A percentile compares a stretch with the other conserved stretches of the same genome.
phyloP scores from a whole-genome alignment of 2,329 filamentous ascomycete species.

The Aureobasidium mangrovei region DNA sequence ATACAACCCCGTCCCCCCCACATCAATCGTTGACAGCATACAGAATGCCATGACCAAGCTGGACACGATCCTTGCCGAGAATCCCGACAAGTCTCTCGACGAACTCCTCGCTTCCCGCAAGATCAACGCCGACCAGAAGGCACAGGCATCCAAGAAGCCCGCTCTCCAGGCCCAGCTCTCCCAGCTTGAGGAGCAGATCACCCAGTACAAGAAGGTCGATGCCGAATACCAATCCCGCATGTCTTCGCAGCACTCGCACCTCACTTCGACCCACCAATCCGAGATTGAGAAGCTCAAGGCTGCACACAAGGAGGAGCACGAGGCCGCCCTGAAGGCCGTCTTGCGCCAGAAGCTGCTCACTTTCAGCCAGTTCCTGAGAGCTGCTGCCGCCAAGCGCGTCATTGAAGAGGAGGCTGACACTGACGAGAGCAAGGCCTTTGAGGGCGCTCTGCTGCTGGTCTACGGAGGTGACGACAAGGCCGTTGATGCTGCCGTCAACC shows the following conservation, averaged over 20 bases:
- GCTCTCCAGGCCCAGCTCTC: constrained; percentile 57
- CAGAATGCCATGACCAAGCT: constrained; percentile 65
- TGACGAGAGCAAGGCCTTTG: constrained; percentile 72
- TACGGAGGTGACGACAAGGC: constrained; percentile 70
- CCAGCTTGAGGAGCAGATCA: constrained; percentile 65
- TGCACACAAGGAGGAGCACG: constrained; percentile 46
- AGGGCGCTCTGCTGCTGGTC: constrained; percentile 68
- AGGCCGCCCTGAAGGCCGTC: constrained; percentile 38
- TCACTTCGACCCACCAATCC: constrained; percentile 47
- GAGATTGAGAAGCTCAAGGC: constrained; percentile 49
- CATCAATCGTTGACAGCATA: neutral
- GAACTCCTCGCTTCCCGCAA: constrained; percentile 62
- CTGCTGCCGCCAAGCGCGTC: constrained; percentile 66
- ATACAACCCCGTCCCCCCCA: neutral
- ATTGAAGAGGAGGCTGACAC: constrained; percentile 57
- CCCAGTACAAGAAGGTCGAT: constrained; percentile 66
- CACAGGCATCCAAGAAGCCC: constrained; percentile 69
- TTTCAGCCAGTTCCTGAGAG: constrained; percentile 69
- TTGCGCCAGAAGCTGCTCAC: constrained; percentile 56
- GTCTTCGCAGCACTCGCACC: constrained; percentile 47
- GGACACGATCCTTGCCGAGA: constrained; percentile 58
- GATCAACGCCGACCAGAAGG: constrained; percentile 74
- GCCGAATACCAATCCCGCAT: constrained; percentile 58
- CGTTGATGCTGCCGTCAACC: constrained; percentile 65
- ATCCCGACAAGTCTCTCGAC: constrained; percentile 62